These are phyloP conservation scores for Posidonia australis DNA, from an alignment of 106 monocot species.

Conservation along the genomic window DNA sequence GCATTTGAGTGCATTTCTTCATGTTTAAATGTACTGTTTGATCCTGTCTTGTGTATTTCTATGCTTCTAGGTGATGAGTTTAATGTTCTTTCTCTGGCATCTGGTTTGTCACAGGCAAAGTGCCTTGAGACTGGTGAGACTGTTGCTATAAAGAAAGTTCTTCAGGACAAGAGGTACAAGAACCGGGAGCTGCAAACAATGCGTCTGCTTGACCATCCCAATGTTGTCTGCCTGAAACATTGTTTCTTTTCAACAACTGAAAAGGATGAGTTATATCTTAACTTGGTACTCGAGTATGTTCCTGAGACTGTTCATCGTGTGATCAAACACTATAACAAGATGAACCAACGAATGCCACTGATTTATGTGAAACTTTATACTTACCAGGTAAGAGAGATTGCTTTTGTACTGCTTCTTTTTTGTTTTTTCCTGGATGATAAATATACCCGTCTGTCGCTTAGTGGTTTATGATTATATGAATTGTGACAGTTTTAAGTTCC, in stretches of 20 bases:
- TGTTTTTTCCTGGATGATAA: too few relatives aligned
- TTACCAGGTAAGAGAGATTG: not conserved
- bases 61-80: too few relatives aligned
- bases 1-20: too few relatives aligned
- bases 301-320: not conserved
- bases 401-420: too few relatives aligned
- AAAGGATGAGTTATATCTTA: too few relatives aligned
- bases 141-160: conserved; percentile 10
- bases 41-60: too few relatives aligned
- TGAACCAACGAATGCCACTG: conserved; percentile 10
- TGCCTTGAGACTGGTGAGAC: conserved; percentile 12
- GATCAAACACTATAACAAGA: conserved; percentile 16
- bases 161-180: conserved; percentile 15
- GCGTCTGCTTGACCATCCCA: conserved; percentile 2
- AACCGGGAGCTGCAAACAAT: conserved; percentile 13
- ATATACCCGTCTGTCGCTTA: too few relatives aligned
- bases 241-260: conserved; percentile 1
- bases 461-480: too few relatives aligned
- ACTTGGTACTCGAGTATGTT: not conserved
- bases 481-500: too few relatives aligned
- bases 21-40: too few relatives aligned
- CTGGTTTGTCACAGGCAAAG: conserved; percentile 1
- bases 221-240: not conserved
- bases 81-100: too few relatives aligned
- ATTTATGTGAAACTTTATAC: conserved; percentile 15